Base-by-base conservation (phyloP, 495 filamentous ascomycete genomes). In the Tuber borchii region DNA sequence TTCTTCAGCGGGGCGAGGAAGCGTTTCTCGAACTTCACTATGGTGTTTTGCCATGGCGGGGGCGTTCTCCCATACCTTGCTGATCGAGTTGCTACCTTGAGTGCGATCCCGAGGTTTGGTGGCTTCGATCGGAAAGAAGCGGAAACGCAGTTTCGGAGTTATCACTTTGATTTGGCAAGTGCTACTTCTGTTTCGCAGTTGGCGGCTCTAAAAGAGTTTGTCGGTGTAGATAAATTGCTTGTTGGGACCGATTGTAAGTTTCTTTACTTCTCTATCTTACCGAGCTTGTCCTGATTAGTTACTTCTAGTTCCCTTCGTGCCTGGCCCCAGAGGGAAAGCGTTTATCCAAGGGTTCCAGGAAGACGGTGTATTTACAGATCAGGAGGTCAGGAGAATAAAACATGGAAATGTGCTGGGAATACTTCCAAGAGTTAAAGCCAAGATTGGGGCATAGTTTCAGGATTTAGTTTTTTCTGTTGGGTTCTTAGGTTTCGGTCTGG, bases 21-120 rank as follows among this genome's bases (percentile, higher is more conserved):
- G 0, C 81, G 84, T 0, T 86, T 83, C 77, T 84, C 85, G 14
- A 80, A 86, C 31, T 85, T 90, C 22, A 85, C 73, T 1, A 86
- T 85, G 68, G 81, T 89, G 40, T 80, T 87, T 1, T 84, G 85
- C n/a, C 88, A 90, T 76, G 83, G 83, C 8, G 88, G 86, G 14
- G 87, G 85, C 2, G 83, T 83, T 0, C 78, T 89, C 1, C 86
- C 87, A 17, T 85, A 85, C 3, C 74, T 89, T 6, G 75, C 86
- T 31, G 80, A 84, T 12, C 85, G 88, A 0, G 84, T 87, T 61
- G 83, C 84, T 0, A 77, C 73, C 9, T 86, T 86, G 73, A 78
- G 83, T 8, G 48, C 22, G 8, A 43, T 34, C 22, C 76, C 73
- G 9, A 22, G n/a, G 31, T 75, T 76, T 69, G 14, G 84, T 75